Evolutionary conservation across 2,329 filamentous ascomycete species (phyloP).

Genomic region (Apiospora pterosperma): DNA sequence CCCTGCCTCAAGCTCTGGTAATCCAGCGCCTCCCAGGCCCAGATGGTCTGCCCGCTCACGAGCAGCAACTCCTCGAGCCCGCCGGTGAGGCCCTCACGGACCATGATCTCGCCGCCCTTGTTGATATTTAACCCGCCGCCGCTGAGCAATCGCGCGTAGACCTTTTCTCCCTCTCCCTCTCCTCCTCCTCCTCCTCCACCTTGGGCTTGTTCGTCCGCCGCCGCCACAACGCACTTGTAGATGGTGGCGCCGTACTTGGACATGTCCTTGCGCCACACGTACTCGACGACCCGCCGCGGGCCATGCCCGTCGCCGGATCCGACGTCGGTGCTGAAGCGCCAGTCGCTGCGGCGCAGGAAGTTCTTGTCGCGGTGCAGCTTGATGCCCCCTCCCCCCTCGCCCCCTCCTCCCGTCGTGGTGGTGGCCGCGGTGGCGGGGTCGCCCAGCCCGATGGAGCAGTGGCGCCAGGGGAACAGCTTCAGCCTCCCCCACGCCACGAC

Average conservation of each 20-base stretch:
- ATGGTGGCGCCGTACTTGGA: neutral
- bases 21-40: conserved; percentile 6
- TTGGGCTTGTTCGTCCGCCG: too few relatives aligned
- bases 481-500: neutral
- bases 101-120: conserved; percentile 9
- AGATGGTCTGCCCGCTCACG: conserved; percentile 7
- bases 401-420: too few relatives aligned
- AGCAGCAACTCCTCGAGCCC: conserved; percentile 7
- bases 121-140: conserved; percentile 8
- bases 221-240: conserved; percentile 7
- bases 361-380: conserved; percentile 9
- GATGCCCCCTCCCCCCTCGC: neutral
- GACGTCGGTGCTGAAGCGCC: conserved; percentile 4
- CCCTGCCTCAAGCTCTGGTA: conserved; percentile 9
- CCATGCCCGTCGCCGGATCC: neutral
- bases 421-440: neutral
- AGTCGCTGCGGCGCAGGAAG: conserved; percentile 9
- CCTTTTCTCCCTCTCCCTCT: neutral
- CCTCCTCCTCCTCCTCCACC: too few relatives aligned
- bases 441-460: neutral
- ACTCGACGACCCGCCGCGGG: neutral
- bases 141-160: conserved; percentile 9
- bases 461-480: neutral
- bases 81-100: conserved; percentile 3
- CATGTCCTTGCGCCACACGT: conserved; percentile 10